phyloP scores from a whole-genome alignment of 139 green algal species.

The Haematococcus sp. region DNA sequence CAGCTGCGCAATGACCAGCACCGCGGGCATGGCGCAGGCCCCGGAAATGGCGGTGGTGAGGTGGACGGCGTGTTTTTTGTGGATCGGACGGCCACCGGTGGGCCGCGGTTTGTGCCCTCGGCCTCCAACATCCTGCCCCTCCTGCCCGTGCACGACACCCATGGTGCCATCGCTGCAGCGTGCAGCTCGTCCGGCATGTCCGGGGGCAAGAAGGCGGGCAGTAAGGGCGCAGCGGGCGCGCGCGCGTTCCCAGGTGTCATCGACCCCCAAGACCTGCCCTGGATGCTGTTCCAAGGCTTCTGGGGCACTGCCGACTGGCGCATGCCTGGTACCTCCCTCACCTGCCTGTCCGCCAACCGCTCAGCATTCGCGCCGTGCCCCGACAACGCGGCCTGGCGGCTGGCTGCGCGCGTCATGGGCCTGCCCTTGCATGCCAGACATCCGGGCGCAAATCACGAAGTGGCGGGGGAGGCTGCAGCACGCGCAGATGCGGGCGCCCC shows the following conservation, averaged over 20 bases:
- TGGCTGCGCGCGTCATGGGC: background rate
- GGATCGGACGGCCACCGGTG: background rate
- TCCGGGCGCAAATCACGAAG: background rate
- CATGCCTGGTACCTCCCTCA: background rate
- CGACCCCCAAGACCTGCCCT: no score
- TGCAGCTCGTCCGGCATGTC: no score
- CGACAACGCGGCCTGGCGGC: background rate
- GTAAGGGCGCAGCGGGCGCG: no score
- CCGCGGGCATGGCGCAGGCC: no score
- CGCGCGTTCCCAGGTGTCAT: no score
- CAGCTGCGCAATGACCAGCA: conserved; percentile 1
- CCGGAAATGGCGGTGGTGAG: no score
- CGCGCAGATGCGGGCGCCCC: no score
- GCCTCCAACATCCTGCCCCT: background rate
- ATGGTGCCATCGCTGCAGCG: no score
- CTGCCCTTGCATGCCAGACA: background rate
- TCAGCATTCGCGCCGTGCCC: background rate
- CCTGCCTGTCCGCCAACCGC: conserved; percentile 3
- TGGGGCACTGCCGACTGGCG: conserved; percentile 2
- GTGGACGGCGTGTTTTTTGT: background rate
- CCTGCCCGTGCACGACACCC: background rate
- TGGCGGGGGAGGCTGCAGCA: no score
- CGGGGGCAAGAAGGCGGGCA: no score
- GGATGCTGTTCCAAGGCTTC: background rate
- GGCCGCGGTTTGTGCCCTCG: background rate